Conservation (phyloP, 257 asterid genomes). For the Phtheirospermum japonicum region DNA sequence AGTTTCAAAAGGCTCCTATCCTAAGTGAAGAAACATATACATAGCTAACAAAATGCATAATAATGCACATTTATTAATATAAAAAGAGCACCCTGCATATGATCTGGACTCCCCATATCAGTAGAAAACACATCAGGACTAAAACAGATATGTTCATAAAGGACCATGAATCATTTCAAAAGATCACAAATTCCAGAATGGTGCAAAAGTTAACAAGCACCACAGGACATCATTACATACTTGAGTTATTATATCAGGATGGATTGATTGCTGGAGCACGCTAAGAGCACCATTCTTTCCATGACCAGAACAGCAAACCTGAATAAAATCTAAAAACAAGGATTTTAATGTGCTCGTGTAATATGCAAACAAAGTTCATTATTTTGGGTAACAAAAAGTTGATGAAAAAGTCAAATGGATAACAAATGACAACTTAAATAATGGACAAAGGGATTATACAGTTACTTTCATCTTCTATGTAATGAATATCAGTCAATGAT, state of each 20-base stretch:
- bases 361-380: constrained; percentile 25
- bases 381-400: constrained; percentile 15
- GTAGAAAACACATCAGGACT: constrained; percentile 11
- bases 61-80: background rate
- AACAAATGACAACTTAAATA: constrained; percentile 5
- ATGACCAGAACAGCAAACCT: constrained; percentile 99
- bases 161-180: constrained; percentile 19
- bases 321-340: constrained; percentile 34
- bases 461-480: too few species aligned
- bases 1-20: background rate
- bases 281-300: constrained; percentile 94
- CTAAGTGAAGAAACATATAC: constrained; percentile 14
- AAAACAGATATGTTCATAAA: constrained; percentile 2
- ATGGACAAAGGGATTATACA: constrained; percentile 7
- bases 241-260: constrained; percentile 94
- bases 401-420: constrained; percentile 10
- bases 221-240: constrained; percentile 39
- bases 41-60: constrained; percentile 9
- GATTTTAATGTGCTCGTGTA: constrained; percentile 6
- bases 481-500: constrained; percentile 22
- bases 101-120: background rate
- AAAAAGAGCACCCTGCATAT: background rate
- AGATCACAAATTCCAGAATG: constrained; percentile 24
- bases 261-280: constrained; percentile 90
- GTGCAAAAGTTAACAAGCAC: constrained; percentile 13